A percentile compares a stretch with the other conserved stretches of the same genome.
Conservation (phyloP, 495 filamentous ascomycete species). For the Aspergillus mulundensis region DNA sequence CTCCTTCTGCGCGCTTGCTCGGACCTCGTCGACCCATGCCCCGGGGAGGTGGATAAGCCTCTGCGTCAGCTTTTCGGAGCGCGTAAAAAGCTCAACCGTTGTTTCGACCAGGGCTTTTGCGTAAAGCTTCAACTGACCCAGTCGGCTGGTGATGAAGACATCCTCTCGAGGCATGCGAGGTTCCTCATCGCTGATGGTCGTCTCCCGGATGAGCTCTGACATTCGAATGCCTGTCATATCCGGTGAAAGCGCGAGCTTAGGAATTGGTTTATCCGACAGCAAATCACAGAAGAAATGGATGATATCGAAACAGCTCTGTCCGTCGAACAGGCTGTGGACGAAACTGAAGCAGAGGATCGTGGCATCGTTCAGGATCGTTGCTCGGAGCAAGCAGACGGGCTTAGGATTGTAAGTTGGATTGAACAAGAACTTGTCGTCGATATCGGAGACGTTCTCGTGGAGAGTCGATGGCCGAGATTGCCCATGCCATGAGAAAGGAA, state of each 20-base stretch:
- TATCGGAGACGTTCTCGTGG: background rate
- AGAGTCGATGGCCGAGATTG: background rate
- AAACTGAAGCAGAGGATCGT: constrained; percentile 10
- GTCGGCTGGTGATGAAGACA: no score
- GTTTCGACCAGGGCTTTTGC: no score
- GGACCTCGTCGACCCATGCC: constrained; percentile 4
- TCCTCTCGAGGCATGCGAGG: background rate
- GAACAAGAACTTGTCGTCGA: constrained; percentile 1
- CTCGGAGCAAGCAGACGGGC: no score
- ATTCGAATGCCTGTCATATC: background rate
- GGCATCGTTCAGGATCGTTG: no score
- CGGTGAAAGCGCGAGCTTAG: background rate
- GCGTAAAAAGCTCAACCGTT: no score
- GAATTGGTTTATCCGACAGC: background rate
- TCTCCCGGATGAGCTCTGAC: background rate
- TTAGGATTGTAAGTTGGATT: no score
- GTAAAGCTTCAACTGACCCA: no score
- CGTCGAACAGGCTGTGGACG: constrained; percentile 4
- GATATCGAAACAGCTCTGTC: background rate
- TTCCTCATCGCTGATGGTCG: background rate
- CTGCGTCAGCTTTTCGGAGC: background rate
- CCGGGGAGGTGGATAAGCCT: background rate
- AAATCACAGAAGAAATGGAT: constrained; percentile 1
- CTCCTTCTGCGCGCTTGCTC: background rate
- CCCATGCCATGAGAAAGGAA: background rate